A percentile compares a stretch with the other conserved stretches of the same genome.
Evolutionary conservation across 345 rosid genomes (phyloP).

Genomic region (Sonneratia caseolaris): DNA sequence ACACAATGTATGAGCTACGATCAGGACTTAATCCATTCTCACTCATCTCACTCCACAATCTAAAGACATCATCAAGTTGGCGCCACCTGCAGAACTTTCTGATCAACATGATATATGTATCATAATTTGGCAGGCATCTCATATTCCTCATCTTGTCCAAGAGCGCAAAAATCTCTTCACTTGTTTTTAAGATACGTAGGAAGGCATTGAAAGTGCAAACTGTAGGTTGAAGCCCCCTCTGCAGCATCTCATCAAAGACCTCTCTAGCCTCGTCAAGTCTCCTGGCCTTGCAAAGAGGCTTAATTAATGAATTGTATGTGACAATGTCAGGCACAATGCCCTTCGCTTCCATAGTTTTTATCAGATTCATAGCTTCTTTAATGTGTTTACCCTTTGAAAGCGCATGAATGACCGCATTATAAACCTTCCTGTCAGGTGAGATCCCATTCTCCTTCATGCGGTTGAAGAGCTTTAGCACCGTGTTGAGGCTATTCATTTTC

Average conservation of each 20-base stretch:
- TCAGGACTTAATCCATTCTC: constrained; percentile 61
- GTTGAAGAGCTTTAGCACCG: constrained; percentile 59
- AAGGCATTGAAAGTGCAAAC: constrained; percentile 73
- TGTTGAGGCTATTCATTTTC: constrained; percentile 51
- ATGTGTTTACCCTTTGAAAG: constrained; percentile 69
- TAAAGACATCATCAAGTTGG: constrained; percentile 52
- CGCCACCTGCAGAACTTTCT: constrained; percentile 84
- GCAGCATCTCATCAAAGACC: constrained; percentile 59
- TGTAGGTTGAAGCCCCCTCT: constrained; percentile 41
- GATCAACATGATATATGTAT: constrained; percentile 75
- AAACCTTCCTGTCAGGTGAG: constrained; percentile 77
- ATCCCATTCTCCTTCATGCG: constrained; percentile 47
- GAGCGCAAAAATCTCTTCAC: constrained; percentile 64
- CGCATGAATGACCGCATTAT: constrained; percentile 71
- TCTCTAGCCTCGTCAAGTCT: constrained; percentile 51
- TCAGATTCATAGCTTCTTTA: constrained; percentile 50
- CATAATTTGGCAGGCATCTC: constrained; percentile 62
- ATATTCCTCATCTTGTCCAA: constrained; percentile 59
- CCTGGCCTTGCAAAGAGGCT: constrained; percentile 63
- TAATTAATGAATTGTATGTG: constrained; percentile 74
- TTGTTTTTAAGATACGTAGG: constrained; percentile 44
- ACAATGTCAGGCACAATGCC: constrained; percentile 52
- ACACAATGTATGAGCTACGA: constrained; percentile 66
- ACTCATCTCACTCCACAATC: constrained; percentile 74
- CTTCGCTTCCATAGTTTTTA: constrained; percentile 69